These are phyloP conservation scores for Cutaneotrichosporon cutaneum DNA, from an alignment of 1,284 basidiomycete genomes.

Conservation along the genomic window DNA sequence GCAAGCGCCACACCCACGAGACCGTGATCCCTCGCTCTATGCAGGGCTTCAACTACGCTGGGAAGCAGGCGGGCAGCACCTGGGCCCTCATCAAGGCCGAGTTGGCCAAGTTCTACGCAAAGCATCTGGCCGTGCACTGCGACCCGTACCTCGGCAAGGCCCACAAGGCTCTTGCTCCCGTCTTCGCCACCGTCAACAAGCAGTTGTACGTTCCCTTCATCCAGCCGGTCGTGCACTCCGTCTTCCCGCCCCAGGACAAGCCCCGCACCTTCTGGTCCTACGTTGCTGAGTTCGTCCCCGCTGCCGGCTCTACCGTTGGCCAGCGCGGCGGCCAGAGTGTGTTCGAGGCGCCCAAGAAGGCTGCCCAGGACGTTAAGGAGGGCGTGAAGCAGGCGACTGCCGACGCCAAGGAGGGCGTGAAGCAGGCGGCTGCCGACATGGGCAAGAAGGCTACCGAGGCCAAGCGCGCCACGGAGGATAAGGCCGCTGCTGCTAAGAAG, in stretches of 20 bases:
- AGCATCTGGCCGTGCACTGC: slow-evolving; percentile 37
- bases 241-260: slow-evolving; percentile 35
- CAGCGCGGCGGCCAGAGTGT: slow-evolving; percentile 13
- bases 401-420: slow-evolving; percentile 11
- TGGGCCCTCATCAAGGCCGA: slow-evolving; percentile 30
- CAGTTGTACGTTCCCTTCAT: slow-evolving; percentile 42
- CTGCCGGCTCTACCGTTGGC: slow-evolving; percentile 22
- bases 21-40: slow-evolving; percentile 23
- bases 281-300: slow-evolving; percentile 40
- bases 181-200: slow-evolving; percentile 19
- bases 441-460: slow-evolving; percentile 20
- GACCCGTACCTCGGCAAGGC: slow-evolving; percentile 34
- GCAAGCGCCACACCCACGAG: slow-evolving; percentile 22
- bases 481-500: slow-evolving; percentile 12
- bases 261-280: slow-evolving; percentile 40
- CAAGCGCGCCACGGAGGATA: slow-evolving; percentile 10
- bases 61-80: slow-evolving; percentile 5
- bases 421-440: slow-evolving; percentile 9
- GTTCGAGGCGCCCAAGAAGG: slow-evolving; percentile 4
- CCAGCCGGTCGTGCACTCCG: slow-evolving; percentile 30
- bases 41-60: slow-evolving; percentile 22
- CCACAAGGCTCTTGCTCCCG: slow-evolving; percentile 22
- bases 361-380: slow-evolving; percentile 11
- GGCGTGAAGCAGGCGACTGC: slow-evolving; percentile 9
- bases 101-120: slow-evolving; percentile 28